A percentile compares a stretch with the other conserved stretches of the same genome.
Evolutionary conservation across 139 green algal species (phyloP).

Genomic region (Micromonas commoda): DNA sequence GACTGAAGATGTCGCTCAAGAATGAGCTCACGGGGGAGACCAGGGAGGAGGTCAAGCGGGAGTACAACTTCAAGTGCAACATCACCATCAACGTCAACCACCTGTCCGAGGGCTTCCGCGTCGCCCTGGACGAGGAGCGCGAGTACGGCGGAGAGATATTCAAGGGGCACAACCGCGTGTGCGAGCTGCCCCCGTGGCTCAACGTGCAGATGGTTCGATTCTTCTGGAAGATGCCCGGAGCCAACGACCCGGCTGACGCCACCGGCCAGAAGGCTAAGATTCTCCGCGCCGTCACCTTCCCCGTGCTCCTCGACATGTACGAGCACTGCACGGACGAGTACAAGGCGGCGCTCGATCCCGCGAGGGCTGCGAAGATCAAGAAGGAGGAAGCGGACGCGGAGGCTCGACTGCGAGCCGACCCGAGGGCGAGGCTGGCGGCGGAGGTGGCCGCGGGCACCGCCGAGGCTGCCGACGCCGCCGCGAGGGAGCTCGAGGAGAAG

Average conservation of each 20-base stretch:
- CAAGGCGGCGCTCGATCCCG: constrained; percentile 70
- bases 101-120: constrained; percentile 69
- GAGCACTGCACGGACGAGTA: constrained; percentile 83
- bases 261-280: constrained; percentile 87
- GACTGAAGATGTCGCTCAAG: constrained; percentile 52
- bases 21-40: constrained; percentile 78
- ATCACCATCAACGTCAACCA: constrained; percentile 85
- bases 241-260: constrained; percentile 43
- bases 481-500: constrained; percentile 11
- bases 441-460: not conserved
- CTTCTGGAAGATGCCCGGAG: constrained; percentile 91
- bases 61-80: constrained; percentile 91
- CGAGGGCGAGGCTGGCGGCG: constrained; percentile 1
- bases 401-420: constrained; percentile 13
- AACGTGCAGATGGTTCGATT: constrained; percentile 94
- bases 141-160: constrained; percentile 74
- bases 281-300: constrained; percentile 73
- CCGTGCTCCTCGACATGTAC: constrained; percentile 78
- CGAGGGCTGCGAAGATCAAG: constrained; percentile 41
- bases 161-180: constrained; percentile 57
- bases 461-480: constrained; percentile 36
- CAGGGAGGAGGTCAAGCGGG: constrained; percentile 36
- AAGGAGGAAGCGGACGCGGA: constrained; percentile 49
- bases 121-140: constrained; percentile 77
- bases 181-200: constrained; percentile 52